Evolutionary conservation across 257 asterid genomes (phyloP), one percentile per base, ranked within the genome.

Genomic region (Rhazya stricta): DNA sequence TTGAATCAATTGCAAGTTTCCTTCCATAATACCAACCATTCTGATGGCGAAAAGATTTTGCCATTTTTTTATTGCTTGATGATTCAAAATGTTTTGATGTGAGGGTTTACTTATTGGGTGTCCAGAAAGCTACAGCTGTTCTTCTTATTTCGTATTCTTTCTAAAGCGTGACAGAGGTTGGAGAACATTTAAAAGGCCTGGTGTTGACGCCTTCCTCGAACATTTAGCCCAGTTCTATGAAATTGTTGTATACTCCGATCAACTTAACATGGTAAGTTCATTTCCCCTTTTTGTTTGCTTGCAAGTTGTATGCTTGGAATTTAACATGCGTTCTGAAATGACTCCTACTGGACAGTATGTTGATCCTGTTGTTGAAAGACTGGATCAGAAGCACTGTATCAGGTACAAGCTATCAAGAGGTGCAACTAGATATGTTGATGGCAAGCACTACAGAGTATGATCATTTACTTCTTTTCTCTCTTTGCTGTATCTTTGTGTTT

Each of bases 171-270:
- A 90, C 19, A 82, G 97, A 82, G 97, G 97, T 25, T 94, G 97
- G 99, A 89, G 96, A 83, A 92, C 97, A 53, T 89, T 89, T 81
- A 94, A 94, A 77, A 84, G 99, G 79, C 99, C 99, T 9, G 97
- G 99, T 36, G 96, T 94, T 69, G 99, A 94, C 51, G 91, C 84
- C 79, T 94, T 94, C 82, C 85, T 94, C 76, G 93, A 94, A 84
- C 91, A 92, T 74, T 81, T 94, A 42, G 90, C 96, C 67, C 97
- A 90, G 69, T 92, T 74, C 82, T 94, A 86, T 80, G 97, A 94
- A 85, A 84, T 94, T 41, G 85, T 94, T 42, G 80, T 92, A 32
- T 94, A 88, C 72, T 84, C 99, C 18, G 97, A 92, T 81, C 91
- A 88, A 80, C 85, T 74, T 73, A 79, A 34, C 74, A 82, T 86